Evolutionary conservation across 805 yeast species (phyloP).

Genomic region (Ogataea trehalophila): DNA sequence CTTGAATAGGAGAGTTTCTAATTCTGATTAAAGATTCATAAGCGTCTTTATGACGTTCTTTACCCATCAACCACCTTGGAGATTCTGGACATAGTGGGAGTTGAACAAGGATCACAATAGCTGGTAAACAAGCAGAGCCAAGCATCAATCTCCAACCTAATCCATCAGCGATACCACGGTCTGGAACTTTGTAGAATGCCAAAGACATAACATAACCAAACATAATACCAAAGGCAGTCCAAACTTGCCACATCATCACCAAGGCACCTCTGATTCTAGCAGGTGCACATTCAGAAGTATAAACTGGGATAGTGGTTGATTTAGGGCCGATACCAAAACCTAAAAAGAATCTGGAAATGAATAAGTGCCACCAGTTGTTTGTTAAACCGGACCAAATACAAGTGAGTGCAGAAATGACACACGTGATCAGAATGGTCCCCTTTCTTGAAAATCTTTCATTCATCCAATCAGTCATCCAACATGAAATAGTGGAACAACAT

Average conservation of each 20-base stretch:
- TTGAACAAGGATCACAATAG: constrained; percentile 52
- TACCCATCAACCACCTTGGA: constrained; percentile 76
- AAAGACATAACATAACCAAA: constrained; percentile 62
- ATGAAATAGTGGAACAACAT: constrained; percentile 53
- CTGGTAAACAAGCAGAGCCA: constrained; percentile 65
- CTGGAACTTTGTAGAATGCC: constrained; percentile 55
- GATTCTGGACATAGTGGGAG: constrained; percentile 70
- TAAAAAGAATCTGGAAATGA: constrained; percentile 58
- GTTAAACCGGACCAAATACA: constrained; percentile 68
- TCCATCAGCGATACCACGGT: constrained; percentile 41
- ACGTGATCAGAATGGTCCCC: constrained; percentile 61
- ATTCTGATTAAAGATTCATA: constrained; percentile 45
- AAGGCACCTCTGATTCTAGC: constrained; percentile 59
- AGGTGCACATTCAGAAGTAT: constrained; percentile 63
- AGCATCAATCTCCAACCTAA: constrained; percentile 70
- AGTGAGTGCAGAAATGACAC: constrained; percentile 52
- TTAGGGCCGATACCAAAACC: constrained; percentile 73
- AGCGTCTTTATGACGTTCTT: constrained; percentile 56
- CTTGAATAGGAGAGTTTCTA: constrained; percentile 48
- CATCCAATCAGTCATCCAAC: constrained; percentile 60
- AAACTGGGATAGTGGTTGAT: constrained; percentile 73
- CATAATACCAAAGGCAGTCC: constrained; percentile 72
- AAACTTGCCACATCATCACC: constrained; percentile 72
- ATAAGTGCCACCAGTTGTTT: constrained; percentile 62
- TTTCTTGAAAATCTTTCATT: constrained; percentile 58